Conservation (phyloP, 83 land plant species). For the Picea mariana region DNA sequence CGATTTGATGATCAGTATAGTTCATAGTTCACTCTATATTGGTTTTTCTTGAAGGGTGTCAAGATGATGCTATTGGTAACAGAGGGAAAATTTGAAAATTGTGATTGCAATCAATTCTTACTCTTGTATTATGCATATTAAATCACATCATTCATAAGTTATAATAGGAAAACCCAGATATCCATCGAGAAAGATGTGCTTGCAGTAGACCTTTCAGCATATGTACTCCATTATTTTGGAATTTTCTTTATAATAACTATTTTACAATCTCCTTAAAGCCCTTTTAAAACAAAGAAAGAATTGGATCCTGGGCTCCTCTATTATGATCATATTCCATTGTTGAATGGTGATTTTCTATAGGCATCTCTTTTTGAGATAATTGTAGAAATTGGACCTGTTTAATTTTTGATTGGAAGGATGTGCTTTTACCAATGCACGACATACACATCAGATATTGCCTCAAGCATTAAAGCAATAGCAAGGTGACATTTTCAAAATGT, state of each 20-base stretch:
- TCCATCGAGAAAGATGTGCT: not conserved
- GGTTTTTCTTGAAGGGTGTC: not conserved
- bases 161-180: not conserved
- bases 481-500: not conserved
- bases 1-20: not conserved
- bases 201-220: not conserved
- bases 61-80: not conserved
- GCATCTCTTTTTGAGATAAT: not conserved
- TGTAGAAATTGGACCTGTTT: not conserved
- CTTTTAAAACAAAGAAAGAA: not conserved
- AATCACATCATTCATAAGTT: not conserved
- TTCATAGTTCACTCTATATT: not conserved
- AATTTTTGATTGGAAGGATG: constrained; percentile 5
- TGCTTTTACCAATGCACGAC: not conserved
- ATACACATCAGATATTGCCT: too few relatives aligned
- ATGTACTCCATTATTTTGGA: not conserved
- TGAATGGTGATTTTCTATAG: not conserved
- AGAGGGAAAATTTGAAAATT: not conserved
- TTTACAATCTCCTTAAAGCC: not conserved
- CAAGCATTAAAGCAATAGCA: too few relatives aligned
- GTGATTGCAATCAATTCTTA: not conserved
- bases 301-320: not conserved
- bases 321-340: not conserved
- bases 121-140: not conserved
- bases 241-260: not conserved